phyloP scores from a whole-genome alignment of 306 rosid genomes.

The Glycine latifolia region DNA sequence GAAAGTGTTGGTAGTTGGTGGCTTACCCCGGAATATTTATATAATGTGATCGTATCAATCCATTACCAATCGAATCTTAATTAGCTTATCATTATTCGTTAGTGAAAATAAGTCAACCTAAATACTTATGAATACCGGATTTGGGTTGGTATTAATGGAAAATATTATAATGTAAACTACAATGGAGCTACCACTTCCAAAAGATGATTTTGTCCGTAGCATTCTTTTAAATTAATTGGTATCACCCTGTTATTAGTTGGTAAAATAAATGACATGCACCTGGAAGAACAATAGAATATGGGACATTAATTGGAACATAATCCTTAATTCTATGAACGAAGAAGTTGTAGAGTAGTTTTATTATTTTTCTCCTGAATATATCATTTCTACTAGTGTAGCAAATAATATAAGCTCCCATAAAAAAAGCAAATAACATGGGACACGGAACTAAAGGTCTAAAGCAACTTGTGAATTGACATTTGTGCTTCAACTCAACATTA shows the following conservation, averaged over 20 bases:
- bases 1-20: neutral
- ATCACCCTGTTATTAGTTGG: neutral
- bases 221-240: neutral
- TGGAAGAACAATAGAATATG: neutral
- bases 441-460: too few species aligned
- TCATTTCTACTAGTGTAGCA: neutral
- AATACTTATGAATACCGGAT: neutral
- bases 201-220: neutral
- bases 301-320: neutral
- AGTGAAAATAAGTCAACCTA: neutral
- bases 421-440: too few species aligned
- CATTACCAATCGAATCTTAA: slow-evolving; percentile 2
- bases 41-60: neutral
- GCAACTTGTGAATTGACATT: slow-evolving; percentile 23
- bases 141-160: slow-evolving; percentile 11
- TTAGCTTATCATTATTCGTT: neutral
- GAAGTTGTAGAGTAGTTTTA: neutral
- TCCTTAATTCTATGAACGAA: neutral
- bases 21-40: neutral
- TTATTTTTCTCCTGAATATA: neutral
- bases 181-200: neutral
- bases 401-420: neutral
- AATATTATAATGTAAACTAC: neutral
- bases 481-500: slow-evolving; percentile 33
- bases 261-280: neutral